Conservation (phyloP, 805 yeast genomes). For the Wickerhamiella sergipiensis region DNA sequence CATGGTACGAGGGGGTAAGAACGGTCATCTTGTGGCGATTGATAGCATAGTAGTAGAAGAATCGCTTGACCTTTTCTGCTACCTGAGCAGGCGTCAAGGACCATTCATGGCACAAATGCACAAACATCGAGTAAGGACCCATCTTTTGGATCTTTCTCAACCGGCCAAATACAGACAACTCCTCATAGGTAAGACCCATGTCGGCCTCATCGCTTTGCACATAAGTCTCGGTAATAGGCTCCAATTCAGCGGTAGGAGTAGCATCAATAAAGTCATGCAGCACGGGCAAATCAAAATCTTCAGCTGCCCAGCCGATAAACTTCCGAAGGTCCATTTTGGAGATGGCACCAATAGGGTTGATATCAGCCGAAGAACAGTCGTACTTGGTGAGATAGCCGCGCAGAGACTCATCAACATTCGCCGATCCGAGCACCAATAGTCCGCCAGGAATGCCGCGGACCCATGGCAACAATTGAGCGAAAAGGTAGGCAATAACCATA, state of each 20-base stretch:
- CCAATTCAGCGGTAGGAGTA: conserved; percentile 95
- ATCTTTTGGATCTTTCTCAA: conserved; percentile 85
- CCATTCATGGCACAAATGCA: conserved; percentile 86
- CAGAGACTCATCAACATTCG: conserved; percentile 92
- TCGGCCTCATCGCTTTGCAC: conserved; percentile 95
- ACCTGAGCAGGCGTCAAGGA: conserved; percentile 71
- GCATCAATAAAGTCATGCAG: conserved; percentile 71
- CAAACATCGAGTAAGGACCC: conserved; percentile 93
- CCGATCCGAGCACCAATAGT: conserved; percentile 81
- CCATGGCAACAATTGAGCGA: conserved; percentile 95
- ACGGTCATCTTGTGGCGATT: conserved; percentile 96
- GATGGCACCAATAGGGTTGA: conserved; percentile 97
- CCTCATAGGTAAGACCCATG: conserved; percentile 98
- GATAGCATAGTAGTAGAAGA: conserved; percentile 86
- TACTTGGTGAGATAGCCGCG: conserved; percentile 94
- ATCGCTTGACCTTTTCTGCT: conserved; percentile 83
- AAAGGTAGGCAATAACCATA: conserved; percentile 86
- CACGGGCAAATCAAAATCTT: conserved; percentile 59
- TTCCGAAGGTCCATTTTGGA: conserved; percentile 84
- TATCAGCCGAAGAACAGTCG: conserved; percentile 94
- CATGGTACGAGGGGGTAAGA: conserved; percentile 94
- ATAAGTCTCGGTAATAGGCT: conserved; percentile 83
- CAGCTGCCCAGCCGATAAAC: conserved; percentile 70
- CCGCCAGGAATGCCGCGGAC: conserved; percentile 70
- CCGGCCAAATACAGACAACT: conserved; percentile 78